Evolutionary conservation across 192 early-diverging fungal species (phyloP).

Genomic region (Backusella liffmaniae): DNA sequence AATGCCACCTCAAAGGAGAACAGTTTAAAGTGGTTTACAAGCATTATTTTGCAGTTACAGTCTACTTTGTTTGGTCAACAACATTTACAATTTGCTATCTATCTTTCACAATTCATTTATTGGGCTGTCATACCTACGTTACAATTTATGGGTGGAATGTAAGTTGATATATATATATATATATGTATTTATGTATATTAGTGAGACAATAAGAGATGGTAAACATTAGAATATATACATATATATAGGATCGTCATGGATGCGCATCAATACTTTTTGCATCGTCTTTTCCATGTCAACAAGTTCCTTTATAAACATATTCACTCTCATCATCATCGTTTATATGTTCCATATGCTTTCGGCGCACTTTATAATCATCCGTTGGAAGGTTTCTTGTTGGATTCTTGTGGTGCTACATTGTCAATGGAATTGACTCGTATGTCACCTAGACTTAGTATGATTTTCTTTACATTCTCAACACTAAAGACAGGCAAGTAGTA

Average conservation of each 20-base stretch:
- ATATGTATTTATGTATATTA: too few relatives aligned
- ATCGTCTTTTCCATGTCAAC: constrained; percentile 69
- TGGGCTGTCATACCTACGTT: constrained; percentile 34
- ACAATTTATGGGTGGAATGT: constrained; percentile 53
- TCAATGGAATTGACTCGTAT: constrained; percentile 64
- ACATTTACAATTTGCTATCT: not conserved
- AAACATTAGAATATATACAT: not conserved
- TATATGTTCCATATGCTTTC: constrained; percentile 78
- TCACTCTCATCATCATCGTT: constrained; percentile 73
- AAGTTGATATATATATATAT: constrained; percentile 12
- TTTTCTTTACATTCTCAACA: constrained; percentile 74
- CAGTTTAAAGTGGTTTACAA: not conserved
- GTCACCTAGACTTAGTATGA: constrained; percentile 62
- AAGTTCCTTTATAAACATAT: constrained; percentile 71
- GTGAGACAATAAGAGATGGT: not conserved
- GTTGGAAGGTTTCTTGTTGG: constrained; percentile 74
- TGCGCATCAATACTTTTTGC: constrained; percentile 69
- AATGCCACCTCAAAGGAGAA: constrained; percentile 1
- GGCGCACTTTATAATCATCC: constrained; percentile 86
- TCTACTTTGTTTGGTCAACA: not conserved
- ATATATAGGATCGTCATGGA: constrained; percentile 46
- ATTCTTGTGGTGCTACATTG: constrained; percentile 64
- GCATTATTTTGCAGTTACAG: not conserved
- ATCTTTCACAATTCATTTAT: constrained; percentile 19
- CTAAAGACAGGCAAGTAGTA: constrained; percentile 58